phyloP scores from a whole-genome alignment of 2,329 filamentous ascomycete genomes.

The Colletotrichum sp. region DNA sequence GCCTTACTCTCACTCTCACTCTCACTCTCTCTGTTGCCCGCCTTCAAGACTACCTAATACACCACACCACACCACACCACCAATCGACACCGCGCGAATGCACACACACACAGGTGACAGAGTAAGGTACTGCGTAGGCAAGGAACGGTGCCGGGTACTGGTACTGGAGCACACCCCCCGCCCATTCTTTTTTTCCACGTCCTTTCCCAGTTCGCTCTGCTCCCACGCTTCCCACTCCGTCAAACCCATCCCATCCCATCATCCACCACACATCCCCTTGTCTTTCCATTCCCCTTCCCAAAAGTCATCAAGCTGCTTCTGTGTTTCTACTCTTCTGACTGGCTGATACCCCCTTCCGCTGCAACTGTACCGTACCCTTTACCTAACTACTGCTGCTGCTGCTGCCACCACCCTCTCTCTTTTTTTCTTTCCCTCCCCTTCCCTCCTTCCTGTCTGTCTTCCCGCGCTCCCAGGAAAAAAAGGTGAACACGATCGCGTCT shows the following conservation, averaged over 20 bases:
- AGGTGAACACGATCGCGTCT: conserved; percentile 51
- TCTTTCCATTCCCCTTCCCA: background rate
- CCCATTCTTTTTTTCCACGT: background rate
- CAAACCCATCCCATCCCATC: background rate
- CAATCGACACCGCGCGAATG: background rate
- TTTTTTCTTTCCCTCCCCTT: conserved; percentile 23
- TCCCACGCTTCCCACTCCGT: background rate
- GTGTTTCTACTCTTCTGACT: background rate
- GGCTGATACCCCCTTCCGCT: background rate
- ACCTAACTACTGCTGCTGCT: background rate
- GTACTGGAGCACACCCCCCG: background rate
- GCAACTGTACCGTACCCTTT: background rate
- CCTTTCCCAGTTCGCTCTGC: background rate
- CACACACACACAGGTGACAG: background rate
- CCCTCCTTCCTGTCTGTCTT: conserved; percentile 27
- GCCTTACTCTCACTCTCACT: background rate
- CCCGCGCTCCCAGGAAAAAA: conserved; percentile 23
- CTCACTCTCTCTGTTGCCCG: background rate
- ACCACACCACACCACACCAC: background rate
- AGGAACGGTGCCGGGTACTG: background rate
- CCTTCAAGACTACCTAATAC: background rate
- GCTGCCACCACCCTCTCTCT: conserved; percentile 10
- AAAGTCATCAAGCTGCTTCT: background rate
- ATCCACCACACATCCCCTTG: background rate
- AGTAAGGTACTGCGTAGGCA: background rate